phyloP scores from a whole-genome alignment of 1,139 yeast species.

The Taphrina wiesneri region DNA sequence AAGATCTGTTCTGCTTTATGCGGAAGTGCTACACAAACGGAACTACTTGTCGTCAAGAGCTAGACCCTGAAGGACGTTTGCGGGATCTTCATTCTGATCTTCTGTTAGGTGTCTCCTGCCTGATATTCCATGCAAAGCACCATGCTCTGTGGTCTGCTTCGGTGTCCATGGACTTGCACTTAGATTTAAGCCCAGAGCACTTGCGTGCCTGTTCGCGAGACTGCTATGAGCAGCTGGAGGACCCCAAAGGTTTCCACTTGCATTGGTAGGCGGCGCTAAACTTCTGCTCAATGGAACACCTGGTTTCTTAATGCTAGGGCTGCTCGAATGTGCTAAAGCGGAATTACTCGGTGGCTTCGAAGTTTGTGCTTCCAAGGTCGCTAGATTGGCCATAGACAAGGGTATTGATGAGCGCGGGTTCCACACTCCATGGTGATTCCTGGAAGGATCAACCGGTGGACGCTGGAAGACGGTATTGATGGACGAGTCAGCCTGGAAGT shows the following conservation, averaged over 20 bases:
- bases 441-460: neutral
- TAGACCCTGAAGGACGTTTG: slow-evolving; percentile 2
- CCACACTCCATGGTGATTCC: slow-evolving; percentile 8
- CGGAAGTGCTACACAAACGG: neutral
- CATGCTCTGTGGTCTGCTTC: neutral
- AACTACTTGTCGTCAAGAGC: slow-evolving; percentile 11
- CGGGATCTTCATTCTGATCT: slow-evolving; percentile 11
- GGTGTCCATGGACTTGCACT: slow-evolving; percentile 24
- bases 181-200: slow-evolving; percentile 13
- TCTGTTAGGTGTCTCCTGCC: neutral
- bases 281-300: neutral
- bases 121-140: neutral
- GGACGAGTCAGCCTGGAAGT: neutral
- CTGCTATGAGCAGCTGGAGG: neutral
- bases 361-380: slow-evolving; percentile 31
- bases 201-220: slow-evolving; percentile 1
- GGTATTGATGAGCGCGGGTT: slow-evolving; percentile 22
- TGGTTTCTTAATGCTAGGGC: neutral
- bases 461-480: neutral
- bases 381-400: slow-evolving; percentile 25
- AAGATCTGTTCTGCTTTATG: no score
- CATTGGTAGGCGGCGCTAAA: slow-evolving; percentile 13
- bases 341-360: neutral
- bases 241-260: slow-evolving; percentile 12
- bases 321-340: neutral